These are phyloP conservation scores for Penicillium waksmanii DNA, from an alignment of 495 filamentous ascomycete genomes.

Conservation along the genomic window DNA sequence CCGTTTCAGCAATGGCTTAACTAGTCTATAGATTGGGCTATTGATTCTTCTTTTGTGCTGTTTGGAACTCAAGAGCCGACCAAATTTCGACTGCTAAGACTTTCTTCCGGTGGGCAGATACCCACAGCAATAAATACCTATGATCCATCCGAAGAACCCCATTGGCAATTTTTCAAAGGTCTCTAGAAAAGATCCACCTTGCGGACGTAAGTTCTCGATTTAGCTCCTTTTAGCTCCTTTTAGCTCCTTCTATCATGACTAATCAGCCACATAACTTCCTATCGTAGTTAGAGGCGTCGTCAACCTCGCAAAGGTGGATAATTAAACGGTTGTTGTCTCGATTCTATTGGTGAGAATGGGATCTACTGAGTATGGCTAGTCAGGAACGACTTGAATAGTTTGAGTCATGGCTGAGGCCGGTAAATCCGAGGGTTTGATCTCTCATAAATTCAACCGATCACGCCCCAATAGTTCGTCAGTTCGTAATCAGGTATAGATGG, in stretches of 20 bases:
- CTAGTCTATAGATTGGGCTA: neutral
- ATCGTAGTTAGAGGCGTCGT: conserved; percentile 4
- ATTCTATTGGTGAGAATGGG: neutral
- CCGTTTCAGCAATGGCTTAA: neutral
- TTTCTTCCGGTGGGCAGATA: neutral
- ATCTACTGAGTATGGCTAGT: neutral
- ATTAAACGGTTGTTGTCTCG: neutral
- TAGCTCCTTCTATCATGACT: neutral
- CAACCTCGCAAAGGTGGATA: neutral
- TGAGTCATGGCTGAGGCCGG: neutral
- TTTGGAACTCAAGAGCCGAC: neutral
- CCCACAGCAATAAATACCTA: neutral
- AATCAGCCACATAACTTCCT: neutral
- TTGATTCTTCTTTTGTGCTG: neutral
- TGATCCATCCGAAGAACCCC: neutral
- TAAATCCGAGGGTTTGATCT: neutral
- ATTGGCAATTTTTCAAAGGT: neutral
- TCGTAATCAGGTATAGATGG: no score
- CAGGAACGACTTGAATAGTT: neutral
- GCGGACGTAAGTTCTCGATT: conserved; percentile 4
- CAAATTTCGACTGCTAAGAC: conserved; percentile 3
- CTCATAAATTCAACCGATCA: no score
- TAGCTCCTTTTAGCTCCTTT: neutral
- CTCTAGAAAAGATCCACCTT: neutral
- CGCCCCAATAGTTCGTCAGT: no score